phyloP scores from a whole-genome alignment of 2,329 filamentous ascomycete genomes.

The Alternaria arborescens region DNA sequence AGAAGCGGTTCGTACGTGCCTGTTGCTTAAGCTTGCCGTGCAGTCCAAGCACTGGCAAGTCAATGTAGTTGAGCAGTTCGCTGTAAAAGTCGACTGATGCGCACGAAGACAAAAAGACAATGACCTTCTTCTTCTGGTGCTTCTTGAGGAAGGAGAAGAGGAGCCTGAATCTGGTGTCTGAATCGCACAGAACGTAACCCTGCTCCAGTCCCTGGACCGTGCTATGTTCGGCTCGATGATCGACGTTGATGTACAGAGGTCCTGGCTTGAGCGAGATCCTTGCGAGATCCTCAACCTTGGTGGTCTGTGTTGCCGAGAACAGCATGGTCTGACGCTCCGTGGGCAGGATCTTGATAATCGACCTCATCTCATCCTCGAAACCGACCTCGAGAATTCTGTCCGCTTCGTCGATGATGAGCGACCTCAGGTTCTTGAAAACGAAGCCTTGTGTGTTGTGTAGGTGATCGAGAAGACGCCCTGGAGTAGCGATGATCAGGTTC shows the following conservation, averaged over 20 bases:
- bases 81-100: conserved; percentile 96
- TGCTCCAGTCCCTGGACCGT: conserved; percentile 95
- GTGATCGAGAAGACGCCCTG: conserved; percentile 91
- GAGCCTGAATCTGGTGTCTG: conserved; percentile 90
- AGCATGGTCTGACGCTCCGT: conserved; percentile 91
- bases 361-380: conserved; percentile 98
- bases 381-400: conserved; percentile 96
- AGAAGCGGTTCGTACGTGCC: conserved; percentile 98
- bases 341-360: conserved; percentile 88
- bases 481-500: conserved; percentile 92
- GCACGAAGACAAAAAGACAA: conserved; percentile 89
- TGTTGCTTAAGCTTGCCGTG: conserved; percentile 98
- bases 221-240: conserved; percentile 85
- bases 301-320: conserved; percentile 98
- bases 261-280: conserved; percentile 90
- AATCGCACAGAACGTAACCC: conserved; percentile 92
- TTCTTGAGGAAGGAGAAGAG: conserved; percentile 94
- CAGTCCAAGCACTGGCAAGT: conserved; percentile 84
- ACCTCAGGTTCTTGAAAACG: conserved; percentile 89
- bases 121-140: conserved; percentile 94
- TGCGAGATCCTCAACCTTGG: conserved; percentile 96
- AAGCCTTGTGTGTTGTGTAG: conserved; percentile 91
- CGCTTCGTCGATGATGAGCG: conserved; percentile 93
- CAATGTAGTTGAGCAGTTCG: conserved; percentile 95
- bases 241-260: conserved; percentile 96